A percentile compares a stretch with the other conserved stretches of the same genome.
Evolutionary conservation across 2,329 filamentous ascomycete species (phyloP).

Genomic region (Tolypocladium pustulatum): DNA sequence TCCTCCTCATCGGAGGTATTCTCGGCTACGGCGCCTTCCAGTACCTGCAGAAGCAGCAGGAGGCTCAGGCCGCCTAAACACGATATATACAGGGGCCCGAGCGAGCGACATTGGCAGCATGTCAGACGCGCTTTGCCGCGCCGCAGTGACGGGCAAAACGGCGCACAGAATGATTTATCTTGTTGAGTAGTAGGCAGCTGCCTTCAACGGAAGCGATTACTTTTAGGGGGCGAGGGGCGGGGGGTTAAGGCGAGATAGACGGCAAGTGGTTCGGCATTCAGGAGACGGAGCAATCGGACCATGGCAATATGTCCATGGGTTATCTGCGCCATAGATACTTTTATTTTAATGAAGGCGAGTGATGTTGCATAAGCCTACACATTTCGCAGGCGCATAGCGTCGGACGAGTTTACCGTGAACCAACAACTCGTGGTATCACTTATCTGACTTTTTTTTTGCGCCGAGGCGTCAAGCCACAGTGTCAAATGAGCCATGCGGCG

Average conservation of each 20-base stretch:
- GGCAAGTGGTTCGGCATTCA: background rate
- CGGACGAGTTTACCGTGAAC: background rate
- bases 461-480: background rate
- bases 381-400: background rate
- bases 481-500: background rate
- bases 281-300: conserved; percentile 1
- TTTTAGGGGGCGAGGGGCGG: background rate
- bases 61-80: conserved; percentile 8
- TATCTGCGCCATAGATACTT: conserved; percentile 2
- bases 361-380: background rate
- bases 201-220: background rate
- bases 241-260: background rate
- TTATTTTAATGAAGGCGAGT: conserved; percentile 2
- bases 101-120: background rate
- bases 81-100: background rate
- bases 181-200: background rate
- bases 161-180: background rate
- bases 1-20: conserved; percentile 68
- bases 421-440: background rate
- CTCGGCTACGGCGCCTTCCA: conserved; percentile 75
- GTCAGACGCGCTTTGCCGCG: background rate
- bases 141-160: background rate
- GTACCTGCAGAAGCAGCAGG: conserved; percentile 51
- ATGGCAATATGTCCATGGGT: conserved; percentile 2
- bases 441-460: background rate